A percentile compares a stretch with the other conserved stretches of the same genome.
Evolutionary conservation across 164 flowering plant species (phyloP).

Genomic region (Brasenia schreberi): DNA sequence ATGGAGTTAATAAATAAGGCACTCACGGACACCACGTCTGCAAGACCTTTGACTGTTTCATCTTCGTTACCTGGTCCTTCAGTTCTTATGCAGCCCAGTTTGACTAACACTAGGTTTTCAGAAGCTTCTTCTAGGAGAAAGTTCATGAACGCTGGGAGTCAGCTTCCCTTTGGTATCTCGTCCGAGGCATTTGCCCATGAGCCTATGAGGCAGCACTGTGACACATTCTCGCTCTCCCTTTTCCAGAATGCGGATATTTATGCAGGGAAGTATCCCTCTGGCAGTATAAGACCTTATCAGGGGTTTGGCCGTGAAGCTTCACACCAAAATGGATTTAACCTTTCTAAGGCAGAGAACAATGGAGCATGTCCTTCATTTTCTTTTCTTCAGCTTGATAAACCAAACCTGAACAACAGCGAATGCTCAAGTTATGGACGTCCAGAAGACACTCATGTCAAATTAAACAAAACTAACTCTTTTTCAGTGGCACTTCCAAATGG

Average conservation of each 20-base stretch:
- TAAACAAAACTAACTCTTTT: conserved; percentile 22
- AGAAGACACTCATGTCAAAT: conserved; percentile 16
- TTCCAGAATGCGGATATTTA: conserved; percentile 6
- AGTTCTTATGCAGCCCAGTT: conserved; percentile 8
- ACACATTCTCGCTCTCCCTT: conserved; percentile 8
- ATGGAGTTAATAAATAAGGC: conserved; percentile 25
- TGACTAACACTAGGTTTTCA: conserved; percentile 10
- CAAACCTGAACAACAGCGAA: conserved; percentile 3
- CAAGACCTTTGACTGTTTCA: conserved; percentile 8
- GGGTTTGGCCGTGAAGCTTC: conserved; percentile 11
- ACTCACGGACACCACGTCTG: conserved; percentile 19
- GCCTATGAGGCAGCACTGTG: not conserved
- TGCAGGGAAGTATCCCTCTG: conserved; percentile 9
- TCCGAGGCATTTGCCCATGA: conserved; percentile 10
- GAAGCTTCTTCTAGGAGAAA: conserved; percentile 21
- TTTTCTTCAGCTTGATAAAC: conserved; percentile 8
- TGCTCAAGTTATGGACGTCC: conserved; percentile 13
- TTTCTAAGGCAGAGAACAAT: conserved; percentile 11
- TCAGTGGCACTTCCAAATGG: conserved; percentile 23
- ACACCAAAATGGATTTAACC: conserved; percentile 10
- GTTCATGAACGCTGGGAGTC: conserved; percentile 8
- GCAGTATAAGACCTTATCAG: conserved; percentile 9
- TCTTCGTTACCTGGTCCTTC: conserved; percentile 7
- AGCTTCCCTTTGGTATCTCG: conserved; percentile 12
- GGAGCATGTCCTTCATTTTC: conserved; percentile 5